Conservation (phyloP, 225 moss, liverwort and hornwort species). For the Ulota crispa region DNA sequence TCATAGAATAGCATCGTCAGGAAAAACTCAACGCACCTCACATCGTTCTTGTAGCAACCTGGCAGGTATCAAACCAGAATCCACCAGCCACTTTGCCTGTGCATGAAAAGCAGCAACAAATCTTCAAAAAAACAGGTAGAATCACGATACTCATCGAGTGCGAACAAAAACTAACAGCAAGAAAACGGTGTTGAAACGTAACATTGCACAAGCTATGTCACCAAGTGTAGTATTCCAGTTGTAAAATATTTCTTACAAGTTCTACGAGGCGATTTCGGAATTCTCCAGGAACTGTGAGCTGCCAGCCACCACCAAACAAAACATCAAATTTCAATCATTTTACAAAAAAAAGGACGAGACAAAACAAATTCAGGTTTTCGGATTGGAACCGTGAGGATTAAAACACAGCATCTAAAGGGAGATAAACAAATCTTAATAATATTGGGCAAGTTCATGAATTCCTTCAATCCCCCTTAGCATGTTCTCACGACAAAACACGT, state of each 20-base stretch:
- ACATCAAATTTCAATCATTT: conserved; percentile 17
- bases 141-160: conserved; percentile 3
- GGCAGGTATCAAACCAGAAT: conserved; percentile 82
- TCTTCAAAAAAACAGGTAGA: not conserved
- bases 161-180: not conserved
- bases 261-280: conserved; percentile 83
- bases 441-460: conserved; percentile 9
- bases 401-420: not conserved
- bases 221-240: not conserved
- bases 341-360: not conserved
- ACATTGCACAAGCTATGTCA: conserved; percentile 6
- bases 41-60: conserved; percentile 97
- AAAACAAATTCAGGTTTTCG: not conserved
- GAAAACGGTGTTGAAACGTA: not conserved
- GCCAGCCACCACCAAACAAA: conserved; percentile 35
- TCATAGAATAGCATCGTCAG: not conserved
- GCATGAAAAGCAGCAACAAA: conserved; percentile 25
- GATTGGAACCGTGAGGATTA: not conserved
- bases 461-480: conserved; percentile 18
- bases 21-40: conserved; percentile 62
- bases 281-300: conserved; percentile 89
- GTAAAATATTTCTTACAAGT: conserved; percentile 63
- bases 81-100: conserved; percentile 99
- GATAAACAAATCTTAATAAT: not conserved
- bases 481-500: not conserved